Base-by-base conservation (phyloP, 805 yeast species). In the Pichia thaimueangensis region DNA sequence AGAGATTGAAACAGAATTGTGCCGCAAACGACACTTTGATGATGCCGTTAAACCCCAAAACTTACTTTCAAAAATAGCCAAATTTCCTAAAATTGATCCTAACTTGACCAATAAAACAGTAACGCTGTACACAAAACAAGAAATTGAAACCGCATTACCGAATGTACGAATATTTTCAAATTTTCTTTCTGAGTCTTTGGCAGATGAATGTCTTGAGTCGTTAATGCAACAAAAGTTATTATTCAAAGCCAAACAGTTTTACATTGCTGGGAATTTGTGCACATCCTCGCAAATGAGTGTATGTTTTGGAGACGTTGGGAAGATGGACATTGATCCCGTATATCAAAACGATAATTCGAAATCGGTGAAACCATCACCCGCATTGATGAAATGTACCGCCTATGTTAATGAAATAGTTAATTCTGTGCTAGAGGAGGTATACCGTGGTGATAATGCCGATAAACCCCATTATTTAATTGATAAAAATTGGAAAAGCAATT, bases 191-290 rank as follows among this genome's bases (percentile, higher is more conserved):
- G 45, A 57, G 0, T 65, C 68, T 0, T 45, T 75, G 8, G 76
- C 86, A 0, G 67, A 73, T 24, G 50, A 51, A 0, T 52, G 82
- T 2, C 58, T 80, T 2, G 41, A 53, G 11, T 63, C 66, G 16
- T 60, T 81, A 12, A 43, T 73, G 46, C 56, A 64, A 1, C 75
- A 72, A 29, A 58, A 66, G 5, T 51, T 63, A 1, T 42, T 49
- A 0, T 76, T 78, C 63, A 51, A 49, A 1, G 57, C 63, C 8
- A 67, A 70, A 20, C 64, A 69, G 48, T 85, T 85, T 54, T 69
- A 74, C 44, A 62, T 85, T 9, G 83, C 82, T 49, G 87, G 82
- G 1, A 74, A 80, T 15, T 58, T 67, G 39, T 82, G 86, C 39
- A 55, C 53, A 6, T 76, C 89, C 2, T 73, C 75, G n/a, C 87